Conservation (phyloP, 352 stramenopile genomes). For the Globisporangium megalacanthum region DNA sequence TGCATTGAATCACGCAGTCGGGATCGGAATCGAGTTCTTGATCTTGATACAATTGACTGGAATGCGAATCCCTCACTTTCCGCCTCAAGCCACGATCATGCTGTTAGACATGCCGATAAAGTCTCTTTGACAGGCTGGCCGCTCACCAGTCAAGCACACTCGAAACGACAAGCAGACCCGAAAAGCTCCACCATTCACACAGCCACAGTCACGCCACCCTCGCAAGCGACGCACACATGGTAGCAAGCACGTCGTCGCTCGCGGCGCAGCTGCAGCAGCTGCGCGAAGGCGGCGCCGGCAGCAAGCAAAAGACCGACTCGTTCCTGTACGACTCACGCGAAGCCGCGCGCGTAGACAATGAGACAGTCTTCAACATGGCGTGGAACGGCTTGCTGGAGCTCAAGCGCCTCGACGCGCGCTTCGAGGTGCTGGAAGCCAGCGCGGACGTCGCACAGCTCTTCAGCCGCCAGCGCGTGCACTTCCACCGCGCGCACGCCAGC, state of each 20-base stretch:
- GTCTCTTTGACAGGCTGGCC: neutral
- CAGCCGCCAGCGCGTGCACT: conserved; percentile 68
- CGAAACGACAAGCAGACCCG: conserved; percentile 12
- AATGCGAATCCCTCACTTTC: too few relatives aligned
- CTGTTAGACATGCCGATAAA: neutral
- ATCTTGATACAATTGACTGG: too few relatives aligned
- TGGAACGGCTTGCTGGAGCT: conserved; percentile 80
- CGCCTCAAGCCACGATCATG: too few relatives aligned
- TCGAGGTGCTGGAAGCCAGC: conserved; percentile 62
- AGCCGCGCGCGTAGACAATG: conserved; percentile 72
- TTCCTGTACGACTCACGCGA: conserved; percentile 85
- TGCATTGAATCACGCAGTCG: too few relatives aligned
- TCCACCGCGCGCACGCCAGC: conserved; percentile 64
- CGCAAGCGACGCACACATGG: neutral
- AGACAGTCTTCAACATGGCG: conserved; percentile 82
- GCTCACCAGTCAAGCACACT: conserved; percentile 3
- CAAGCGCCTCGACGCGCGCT: conserved; percentile 65
- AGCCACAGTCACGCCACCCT: neutral
- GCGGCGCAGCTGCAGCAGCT: conserved; percentile 78
- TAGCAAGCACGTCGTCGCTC: conserved; percentile 33
- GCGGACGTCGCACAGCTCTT: conserved; percentile 54
- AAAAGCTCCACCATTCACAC: conserved; percentile 10
- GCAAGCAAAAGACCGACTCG: conserved; percentile 75
- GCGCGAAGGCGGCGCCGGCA: conserved; percentile 66
- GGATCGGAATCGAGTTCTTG: too few relatives aligned